These are phyloP conservation scores for Candolleomyces eurysporus DNA, from an alignment of 768 basidiomycete species.

Conservation along the genomic window DNA sequence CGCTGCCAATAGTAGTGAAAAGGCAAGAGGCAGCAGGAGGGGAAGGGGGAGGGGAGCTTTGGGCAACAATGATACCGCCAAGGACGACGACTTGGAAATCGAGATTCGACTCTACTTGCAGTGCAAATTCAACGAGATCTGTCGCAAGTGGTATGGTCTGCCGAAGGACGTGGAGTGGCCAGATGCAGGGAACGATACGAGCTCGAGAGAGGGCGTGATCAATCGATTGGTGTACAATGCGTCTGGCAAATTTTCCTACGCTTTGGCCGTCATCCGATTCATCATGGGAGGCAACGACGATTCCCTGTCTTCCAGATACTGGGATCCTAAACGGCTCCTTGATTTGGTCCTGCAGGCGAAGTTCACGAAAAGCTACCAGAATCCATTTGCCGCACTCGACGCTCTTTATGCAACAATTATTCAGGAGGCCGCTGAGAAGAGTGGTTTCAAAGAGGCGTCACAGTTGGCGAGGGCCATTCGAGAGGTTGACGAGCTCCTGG, in stretches of 20 bases:
- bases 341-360: neutral
- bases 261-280: neutral
- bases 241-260: neutral
- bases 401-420: neutral
- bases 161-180: slow-evolving; percentile 3
- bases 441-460: neutral
- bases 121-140: slow-evolving; percentile 6
- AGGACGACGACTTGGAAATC: neutral
- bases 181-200: neutral
- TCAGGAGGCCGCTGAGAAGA: slow-evolving; percentile 1
- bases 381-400: slow-evolving; percentile 1
- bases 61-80: neutral
- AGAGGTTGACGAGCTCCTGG: slow-evolving; percentile 1
- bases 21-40: neutral
- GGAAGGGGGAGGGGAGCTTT: neutral
- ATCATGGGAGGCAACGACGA: neutral
- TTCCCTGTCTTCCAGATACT: neutral
- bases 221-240: neutral
- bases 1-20: neutral
- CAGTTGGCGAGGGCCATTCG: neutral
- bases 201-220: neutral
- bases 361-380: slow-evolving; percentile 3
- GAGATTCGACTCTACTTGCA: neutral
- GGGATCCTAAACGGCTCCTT: neutral
- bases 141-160: neutral